phyloP scores from a whole-genome alignment of 2,329 filamentous ascomycete species.

The Rhynchosporium secalis region DNA sequence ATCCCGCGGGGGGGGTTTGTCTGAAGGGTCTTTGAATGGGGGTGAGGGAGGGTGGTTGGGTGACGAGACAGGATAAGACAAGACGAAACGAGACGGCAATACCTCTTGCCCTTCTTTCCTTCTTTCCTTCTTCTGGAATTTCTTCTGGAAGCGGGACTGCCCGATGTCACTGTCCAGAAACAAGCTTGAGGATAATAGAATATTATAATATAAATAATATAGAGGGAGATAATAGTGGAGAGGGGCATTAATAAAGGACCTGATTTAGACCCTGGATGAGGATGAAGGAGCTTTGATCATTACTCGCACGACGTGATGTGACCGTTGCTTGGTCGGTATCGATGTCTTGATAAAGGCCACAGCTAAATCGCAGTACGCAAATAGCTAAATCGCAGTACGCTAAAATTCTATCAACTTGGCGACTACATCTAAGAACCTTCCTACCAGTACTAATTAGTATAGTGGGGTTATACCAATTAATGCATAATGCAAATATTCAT shows the following conservation, averaged over 20 bases:
- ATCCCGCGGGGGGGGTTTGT: constrained; percentile 7
- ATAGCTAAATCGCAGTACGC: too few species aligned
- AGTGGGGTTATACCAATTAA: too few species aligned
- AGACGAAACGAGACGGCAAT: constrained; percentile 1
- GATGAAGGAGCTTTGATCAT: not conserved
- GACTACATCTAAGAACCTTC: too few species aligned
- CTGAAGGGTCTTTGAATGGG: not conserved
- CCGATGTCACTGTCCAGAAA: not conserved
- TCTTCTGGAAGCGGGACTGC: not conserved
- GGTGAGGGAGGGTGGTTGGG: constrained; percentile 2
- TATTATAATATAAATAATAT: not conserved
- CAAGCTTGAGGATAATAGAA: not conserved
- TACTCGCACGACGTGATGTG: not conserved
- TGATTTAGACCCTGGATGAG: not conserved
- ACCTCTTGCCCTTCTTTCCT: not conserved
- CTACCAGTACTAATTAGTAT: too few species aligned
- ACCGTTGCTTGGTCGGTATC: not conserved
- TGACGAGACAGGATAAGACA: not conserved
- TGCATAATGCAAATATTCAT: too few species aligned
- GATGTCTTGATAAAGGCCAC: not conserved
- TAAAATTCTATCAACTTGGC: too few species aligned
- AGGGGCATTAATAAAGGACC: not conserved
- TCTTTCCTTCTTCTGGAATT: not conserved
- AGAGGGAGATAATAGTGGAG: too few species aligned
- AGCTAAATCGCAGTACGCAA: too few species aligned